phyloP scores from a whole-genome alignment of 768 basidiomycete species.

The Clitopilus passeckerianus region DNA sequence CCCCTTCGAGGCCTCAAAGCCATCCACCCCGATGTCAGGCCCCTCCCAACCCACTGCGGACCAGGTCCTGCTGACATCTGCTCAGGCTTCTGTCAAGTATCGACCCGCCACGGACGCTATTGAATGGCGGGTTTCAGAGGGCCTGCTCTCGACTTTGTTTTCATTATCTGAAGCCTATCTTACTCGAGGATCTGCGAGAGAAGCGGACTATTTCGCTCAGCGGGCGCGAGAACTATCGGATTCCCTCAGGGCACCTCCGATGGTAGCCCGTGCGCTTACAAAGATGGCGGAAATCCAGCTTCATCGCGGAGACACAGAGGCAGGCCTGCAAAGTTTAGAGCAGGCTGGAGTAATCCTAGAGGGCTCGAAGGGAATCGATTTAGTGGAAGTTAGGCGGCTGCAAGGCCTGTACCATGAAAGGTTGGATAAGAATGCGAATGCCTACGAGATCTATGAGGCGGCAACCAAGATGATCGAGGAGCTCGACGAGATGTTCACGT shows the following conservation, averaged over 20 bases:
- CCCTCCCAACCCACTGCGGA: conserved; percentile 25
- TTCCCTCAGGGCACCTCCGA: conserved; percentile 59
- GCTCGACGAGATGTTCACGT: conserved; percentile 48
- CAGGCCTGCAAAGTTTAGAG: conserved; percentile 50
- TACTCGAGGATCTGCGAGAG: conserved; percentile 73
- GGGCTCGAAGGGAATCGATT: conserved; percentile 48
- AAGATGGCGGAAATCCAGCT: conserved; percentile 68
- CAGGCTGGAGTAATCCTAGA: conserved; percentile 42
- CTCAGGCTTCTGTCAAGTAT: conserved; percentile 12
- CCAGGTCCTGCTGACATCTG: neutral
- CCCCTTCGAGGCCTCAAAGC: conserved; percentile 49
- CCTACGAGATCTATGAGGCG: conserved; percentile 48
- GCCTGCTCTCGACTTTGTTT: conserved; percentile 62
- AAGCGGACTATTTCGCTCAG: conserved; percentile 79
- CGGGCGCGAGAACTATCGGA: conserved; percentile 73
- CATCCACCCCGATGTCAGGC: conserved; percentile 25
- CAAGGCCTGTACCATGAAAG: conserved; percentile 47
- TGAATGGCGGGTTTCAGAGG: conserved; percentile 76
- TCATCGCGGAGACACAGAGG: conserved; percentile 52
- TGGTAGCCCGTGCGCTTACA: conserved; percentile 61
- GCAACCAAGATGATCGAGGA: conserved; percentile 59
- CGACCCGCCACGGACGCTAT: conserved; percentile 44
- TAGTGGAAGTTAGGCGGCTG: conserved; percentile 53
- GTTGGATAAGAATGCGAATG: conserved; percentile 35
- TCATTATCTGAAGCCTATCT: conserved; percentile 62